Base-by-base conservation (phyloP, 202 grass and related monocot genomes). In the Setaria italica region DNA sequence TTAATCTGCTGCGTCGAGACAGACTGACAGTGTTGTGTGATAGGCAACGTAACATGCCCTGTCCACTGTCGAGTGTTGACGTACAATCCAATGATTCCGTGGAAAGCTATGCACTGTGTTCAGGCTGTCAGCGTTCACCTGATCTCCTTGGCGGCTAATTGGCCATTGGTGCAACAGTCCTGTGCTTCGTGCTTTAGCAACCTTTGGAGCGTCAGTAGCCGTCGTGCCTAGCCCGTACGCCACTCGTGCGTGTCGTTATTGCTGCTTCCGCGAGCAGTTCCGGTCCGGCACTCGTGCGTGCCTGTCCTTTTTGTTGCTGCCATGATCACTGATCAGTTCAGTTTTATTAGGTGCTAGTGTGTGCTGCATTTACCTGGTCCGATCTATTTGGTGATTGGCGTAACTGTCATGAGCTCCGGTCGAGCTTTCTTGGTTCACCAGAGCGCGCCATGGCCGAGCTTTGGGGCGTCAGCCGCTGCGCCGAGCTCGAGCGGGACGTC, bases 201-300 rank as follows among this genome's bases (percentile, higher is more conserved):
- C 25, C 59, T 62, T 62, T 62, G 72, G 72, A 32, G 16, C 72
- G 72, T 74, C 72, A 35, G 72, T 12, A 49, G 16, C 19, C 21
- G 45, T 7, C 21, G 45, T 7, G 70, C 46, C 70, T 72, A 49
- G 69, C 70, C 56, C 56, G 20, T 58, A n/a, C 56, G 11, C 57
- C 8, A 1, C 56, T 59, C 55, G 55, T 17, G 55, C 55, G 51
- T 54, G 51, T 54, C 51, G 51, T 54, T 17, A 10, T 57, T 57
- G 54, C 20, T 56, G 6, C 54, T 56, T 56, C 54, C 7, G 54
- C 17, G 17, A 20, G 19, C 54, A 55, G 53, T 55, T 55, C 43
- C 7, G 43, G 9, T 46, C 43, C 49, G 12, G 3, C 49, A 11
- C 49, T 51, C 12, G 49, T 15, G 49, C 49, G 49, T 14, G 60